phyloP scores from a whole-genome alignment of 495 filamentous ascomycete genomes.

The Lasiosphaeriaceae sp. region DNA sequence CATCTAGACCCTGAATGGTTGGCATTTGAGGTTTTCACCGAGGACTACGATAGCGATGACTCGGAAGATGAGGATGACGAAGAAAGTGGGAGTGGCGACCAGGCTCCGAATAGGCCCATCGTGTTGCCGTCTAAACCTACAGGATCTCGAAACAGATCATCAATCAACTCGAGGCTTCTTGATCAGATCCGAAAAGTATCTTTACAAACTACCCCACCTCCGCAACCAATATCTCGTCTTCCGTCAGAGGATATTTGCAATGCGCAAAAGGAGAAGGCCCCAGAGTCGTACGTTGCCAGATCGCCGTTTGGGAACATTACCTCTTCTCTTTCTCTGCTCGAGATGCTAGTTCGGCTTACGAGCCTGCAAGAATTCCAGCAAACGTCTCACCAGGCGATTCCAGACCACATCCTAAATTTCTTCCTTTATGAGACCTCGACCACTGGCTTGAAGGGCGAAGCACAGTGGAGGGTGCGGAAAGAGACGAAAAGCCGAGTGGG shows the following conservation, averaged over 20 bases:
- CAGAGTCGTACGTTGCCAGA: conserved; percentile 20
- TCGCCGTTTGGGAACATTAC: conserved; percentile 53
- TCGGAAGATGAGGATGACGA: conserved; percentile 23
- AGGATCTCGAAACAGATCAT: conserved; percentile 14
- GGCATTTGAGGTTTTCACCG: conserved; percentile 81
- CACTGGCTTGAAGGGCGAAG: conserved; percentile 67
- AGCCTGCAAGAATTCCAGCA: conserved; percentile 97
- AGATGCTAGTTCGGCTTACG: conserved; percentile 87
- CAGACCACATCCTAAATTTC: conserved; percentile 91
- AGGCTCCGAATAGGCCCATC: not conserved
- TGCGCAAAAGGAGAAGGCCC: not conserved
- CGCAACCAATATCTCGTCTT: conserved; percentile 15
- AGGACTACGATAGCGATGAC: conserved; percentile 45
- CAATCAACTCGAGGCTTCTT: conserved; percentile 37
- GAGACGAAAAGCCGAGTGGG: conserved; percentile 77
- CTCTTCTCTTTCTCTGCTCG: conserved; percentile 87
- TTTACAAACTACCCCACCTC: conserved; percentile 26
- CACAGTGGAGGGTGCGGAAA: conserved; percentile 62
- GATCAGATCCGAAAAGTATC: conserved; percentile 39
- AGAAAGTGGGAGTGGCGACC: not conserved
- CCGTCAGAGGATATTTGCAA: conserved; percentile 2
- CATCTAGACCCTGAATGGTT: conserved; percentile 94
- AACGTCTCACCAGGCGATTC: conserved; percentile 84
- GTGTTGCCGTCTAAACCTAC: not conserved
- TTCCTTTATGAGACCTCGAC: conserved; percentile 82